phyloP scores from a whole-genome alignment of 257 asterid species.

The Petunia secreta region DNA sequence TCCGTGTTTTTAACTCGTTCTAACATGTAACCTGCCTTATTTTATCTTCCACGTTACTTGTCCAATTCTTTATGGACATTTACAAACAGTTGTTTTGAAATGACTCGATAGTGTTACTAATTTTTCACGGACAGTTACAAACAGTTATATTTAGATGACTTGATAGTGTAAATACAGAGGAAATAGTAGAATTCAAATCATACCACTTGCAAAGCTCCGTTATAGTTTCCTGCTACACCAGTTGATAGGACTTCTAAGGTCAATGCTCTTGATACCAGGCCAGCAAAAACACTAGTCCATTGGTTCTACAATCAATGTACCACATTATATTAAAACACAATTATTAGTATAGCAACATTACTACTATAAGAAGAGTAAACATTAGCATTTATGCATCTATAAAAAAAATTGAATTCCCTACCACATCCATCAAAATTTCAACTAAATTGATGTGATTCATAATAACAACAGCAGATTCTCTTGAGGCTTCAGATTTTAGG shows the following conservation, averaged over 20 bases:
- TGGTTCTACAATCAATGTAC: slow-evolving; percentile 57
- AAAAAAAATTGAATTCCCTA: slow-evolving; percentile 29
- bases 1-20: neutral
- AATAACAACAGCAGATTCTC: slow-evolving; percentile 87
- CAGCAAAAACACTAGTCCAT: slow-evolving; percentile 52
- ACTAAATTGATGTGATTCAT: slow-evolving; percentile 84
- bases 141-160: neutral
- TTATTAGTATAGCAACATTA: neutral
- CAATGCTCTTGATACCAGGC: slow-evolving; percentile 38
- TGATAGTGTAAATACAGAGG: neutral
- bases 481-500: slow-evolving; percentile 81
- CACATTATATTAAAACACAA: neutral
- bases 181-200: neutral
- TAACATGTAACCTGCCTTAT: neutral
- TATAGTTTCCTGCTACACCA: slow-evolving; percentile 37
- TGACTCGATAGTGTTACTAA: neutral
- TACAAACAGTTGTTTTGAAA: neutral
- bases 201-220: slow-evolving; percentile 67
- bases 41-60: neutral
- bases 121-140: neutral
- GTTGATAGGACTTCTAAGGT: slow-evolving; percentile 39
- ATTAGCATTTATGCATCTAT: too few species aligned
- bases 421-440: slow-evolving; percentile 97
- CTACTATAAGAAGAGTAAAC: neutral
- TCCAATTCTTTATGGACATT: neutral